Conservation (phyloP, 129 eudicot species). For the Chrysanthemum makinoi region DNA sequence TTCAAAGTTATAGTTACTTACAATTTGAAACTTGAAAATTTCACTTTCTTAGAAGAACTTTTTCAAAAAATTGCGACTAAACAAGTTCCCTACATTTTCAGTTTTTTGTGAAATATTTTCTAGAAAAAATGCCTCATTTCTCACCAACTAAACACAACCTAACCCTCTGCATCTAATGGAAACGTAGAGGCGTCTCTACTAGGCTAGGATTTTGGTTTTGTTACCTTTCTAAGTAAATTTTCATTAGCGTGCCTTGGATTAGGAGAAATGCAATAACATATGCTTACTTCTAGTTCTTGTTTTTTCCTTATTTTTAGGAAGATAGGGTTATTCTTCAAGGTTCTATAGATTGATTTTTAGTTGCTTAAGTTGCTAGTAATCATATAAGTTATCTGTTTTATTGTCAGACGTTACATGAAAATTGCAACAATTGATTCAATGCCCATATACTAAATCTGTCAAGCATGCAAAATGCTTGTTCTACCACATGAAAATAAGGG, state of each 20-base stretch:
- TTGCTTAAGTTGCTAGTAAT: background rate
- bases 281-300: background rate
- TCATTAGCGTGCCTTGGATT: background rate
- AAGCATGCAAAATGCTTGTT: constrained; percentile 3
- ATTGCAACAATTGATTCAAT: constrained; percentile 3
- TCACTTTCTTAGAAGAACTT: no score
- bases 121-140: no score
- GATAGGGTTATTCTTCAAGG: background rate
- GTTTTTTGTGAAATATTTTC: no score
- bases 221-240: background rate
- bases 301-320: background rate
- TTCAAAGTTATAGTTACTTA: no score
- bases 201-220: background rate
- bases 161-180: no score
- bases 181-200: no score
- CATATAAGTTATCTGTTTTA: background rate
- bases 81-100: no score
- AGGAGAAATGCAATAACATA: background rate
- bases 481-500: background rate
- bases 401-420: background rate
- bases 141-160: no score
- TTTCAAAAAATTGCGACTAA: no score
- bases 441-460: background rate
- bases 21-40: no score
- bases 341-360: background rate